Percentiles rank a stretch among this genome's conserved stretches.
Conservation (phyloP, 495 filamentous ascomycete genomes). For the Penicillium dipodomyicola region DNA sequence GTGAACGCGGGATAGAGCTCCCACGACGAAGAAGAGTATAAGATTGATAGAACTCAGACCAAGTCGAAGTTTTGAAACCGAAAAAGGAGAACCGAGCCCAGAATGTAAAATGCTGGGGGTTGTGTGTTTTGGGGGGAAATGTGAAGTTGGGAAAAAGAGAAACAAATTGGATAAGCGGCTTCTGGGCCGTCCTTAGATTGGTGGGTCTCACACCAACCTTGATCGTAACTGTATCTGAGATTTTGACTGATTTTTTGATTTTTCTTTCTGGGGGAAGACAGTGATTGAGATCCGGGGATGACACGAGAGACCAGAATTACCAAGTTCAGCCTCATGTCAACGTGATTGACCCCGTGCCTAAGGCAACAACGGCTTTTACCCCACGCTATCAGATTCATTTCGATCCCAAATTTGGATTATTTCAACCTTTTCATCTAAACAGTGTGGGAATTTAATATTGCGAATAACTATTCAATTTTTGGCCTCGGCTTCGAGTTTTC, state of each 20-base stretch:
- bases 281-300: background rate
- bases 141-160: conserved; percentile 27
- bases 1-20: conserved; percentile 20
- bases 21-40: conserved; percentile 14
- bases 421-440: background rate
- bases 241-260: background rate
- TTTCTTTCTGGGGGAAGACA: background rate
- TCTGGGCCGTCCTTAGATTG: conserved; percentile 7
- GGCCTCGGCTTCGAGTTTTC: background rate
- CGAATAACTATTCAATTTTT: background rate
- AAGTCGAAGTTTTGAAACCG: background rate
- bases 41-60: background rate
- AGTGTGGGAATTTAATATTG: background rate
- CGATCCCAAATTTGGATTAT: background rate
- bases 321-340: conserved; percentile 3
- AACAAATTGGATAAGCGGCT: conserved; percentile 31
- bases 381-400: conserved; percentile 6
- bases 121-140: conserved; percentile 1
- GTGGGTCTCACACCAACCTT: conserved; percentile 12
- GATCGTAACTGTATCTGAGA: background rate
- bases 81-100: background rate
- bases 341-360: background rate
- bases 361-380: conserved; percentile 1
- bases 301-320: background rate
- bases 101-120: conserved; percentile 1